Evolutionary conservation across 805 yeast species (phyloP), one percentile per base, ranked within the genome.

Genomic region (Wickerhamomyces ciferrii): DNA sequence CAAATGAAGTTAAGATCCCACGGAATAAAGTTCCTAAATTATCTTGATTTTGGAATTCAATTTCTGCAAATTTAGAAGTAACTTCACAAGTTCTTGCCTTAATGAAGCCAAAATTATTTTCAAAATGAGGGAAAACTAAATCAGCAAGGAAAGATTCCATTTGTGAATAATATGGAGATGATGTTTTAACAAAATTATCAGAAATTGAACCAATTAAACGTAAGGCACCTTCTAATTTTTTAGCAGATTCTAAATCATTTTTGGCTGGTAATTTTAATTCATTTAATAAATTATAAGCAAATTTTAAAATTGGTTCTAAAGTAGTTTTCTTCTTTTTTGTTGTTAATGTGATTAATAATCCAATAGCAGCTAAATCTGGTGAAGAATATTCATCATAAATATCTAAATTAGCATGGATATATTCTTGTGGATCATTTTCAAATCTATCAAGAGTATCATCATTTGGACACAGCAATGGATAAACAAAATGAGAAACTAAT

Each of bases 361-460:
- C 78, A 44, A 85, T 70, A 2, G 96, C 92, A 2, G 96, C 95
- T 41, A 79, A 70, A 61, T 89, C 96, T 7, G 96, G 87, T 2
- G 89, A 74, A 38, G 70, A 65, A 41, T 66, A 66, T 44, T 85
- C 94, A 54, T 84, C 79, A 58, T 75, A 72, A 39, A 80, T 67
- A 61, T 83, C 89, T 56, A 89, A 74, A 45, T 77, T 77, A 44
- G 82, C 71, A 62, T 88, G 87, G 46, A 92, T 81, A 62, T 88
- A 94, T 61, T 90, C 97, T 46, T 80, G 84, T 4, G 97, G 97
- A 56, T 91, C 97, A 50, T 76, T 81, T 51, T 89, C 95, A 67
- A 87, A 91, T 5, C 78, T 65, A 53, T 87, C 95, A 46, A 88
- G 68, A 18, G 81, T 79, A 7, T 76, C 81, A 45, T 81, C 83